phyloP scores from a whole-genome alignment of 2,329 filamentous ascomycete genomes.

The Microdochium bolleyi region DNA sequence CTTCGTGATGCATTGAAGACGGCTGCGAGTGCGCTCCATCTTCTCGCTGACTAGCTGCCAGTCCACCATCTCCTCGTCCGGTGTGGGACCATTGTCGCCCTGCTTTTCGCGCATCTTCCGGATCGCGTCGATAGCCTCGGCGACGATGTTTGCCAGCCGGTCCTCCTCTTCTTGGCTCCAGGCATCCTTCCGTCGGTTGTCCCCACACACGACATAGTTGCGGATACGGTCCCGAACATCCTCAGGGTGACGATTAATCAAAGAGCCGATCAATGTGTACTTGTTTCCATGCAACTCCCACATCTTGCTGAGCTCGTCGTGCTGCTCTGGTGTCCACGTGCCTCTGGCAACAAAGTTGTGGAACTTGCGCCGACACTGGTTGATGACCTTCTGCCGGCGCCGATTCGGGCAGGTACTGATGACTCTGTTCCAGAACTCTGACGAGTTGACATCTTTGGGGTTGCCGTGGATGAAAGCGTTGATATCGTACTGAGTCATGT shows the following conservation, averaged over 20 bases:
- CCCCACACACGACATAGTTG: slow-evolving; percentile 55
- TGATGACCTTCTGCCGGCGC: slow-evolving; percentile 44
- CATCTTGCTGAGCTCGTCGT: slow-evolving; percentile 40
- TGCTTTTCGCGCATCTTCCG: slow-evolving; percentile 26
- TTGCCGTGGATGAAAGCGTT: slow-evolving; percentile 33
- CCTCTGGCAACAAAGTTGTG: slow-evolving; percentile 57
- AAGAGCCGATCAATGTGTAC: slow-evolving; percentile 54
- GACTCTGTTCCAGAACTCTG: slow-evolving; percentile 43
- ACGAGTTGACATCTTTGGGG: slow-evolving; percentile 14
- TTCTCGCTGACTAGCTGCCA: slow-evolving; percentile 57
- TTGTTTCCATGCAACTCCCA: slow-evolving; percentile 41
- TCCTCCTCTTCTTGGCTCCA: slow-evolving; percentile 58
- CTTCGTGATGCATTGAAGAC: slow-evolving; percentile 61
- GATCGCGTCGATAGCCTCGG: slow-evolving; percentile 41
- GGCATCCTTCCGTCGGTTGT: slow-evolving; percentile 38
- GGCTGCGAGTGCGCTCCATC: slow-evolving; percentile 54
- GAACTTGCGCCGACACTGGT: slow-evolving; percentile 52
- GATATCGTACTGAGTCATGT: slow-evolving; percentile 34
- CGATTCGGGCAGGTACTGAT: slow-evolving; percentile 38
- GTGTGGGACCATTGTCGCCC: slow-evolving; percentile 22
- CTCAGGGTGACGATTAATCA: slow-evolving; percentile 55
- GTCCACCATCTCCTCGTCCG: slow-evolving; percentile 48
- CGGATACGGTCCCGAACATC: slow-evolving; percentile 65
- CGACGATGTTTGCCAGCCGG: slow-evolving; percentile 41
- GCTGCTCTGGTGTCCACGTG: slow-evolving; percentile 51